Percentiles rank a stretch among this genome's conserved stretches.
phyloP scores from a whole-genome alignment of 495 filamentous ascomycete genomes.

The Aspergillus funiculosus region DNA sequence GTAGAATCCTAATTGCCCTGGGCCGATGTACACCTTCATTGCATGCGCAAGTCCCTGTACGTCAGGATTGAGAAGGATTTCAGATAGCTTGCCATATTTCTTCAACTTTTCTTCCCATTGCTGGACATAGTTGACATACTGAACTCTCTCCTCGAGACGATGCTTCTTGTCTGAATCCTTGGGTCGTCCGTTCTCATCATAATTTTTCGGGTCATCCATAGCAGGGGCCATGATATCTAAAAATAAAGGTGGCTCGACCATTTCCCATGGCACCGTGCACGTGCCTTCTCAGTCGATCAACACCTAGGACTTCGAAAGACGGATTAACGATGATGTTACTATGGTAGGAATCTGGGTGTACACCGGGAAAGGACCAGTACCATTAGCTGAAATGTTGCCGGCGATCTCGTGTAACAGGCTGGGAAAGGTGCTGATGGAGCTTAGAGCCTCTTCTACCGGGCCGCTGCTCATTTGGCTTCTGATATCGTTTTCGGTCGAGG shows the following conservation, averaged over 20 bases:
- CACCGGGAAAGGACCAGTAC: constrained; percentile 14
- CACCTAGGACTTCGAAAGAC: constrained; percentile 23
- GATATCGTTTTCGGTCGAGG: neutral
- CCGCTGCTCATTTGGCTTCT: neutral
- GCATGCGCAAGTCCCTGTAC: neutral
- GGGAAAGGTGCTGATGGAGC: neutral
- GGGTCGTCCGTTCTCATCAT: neutral
- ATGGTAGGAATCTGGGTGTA: constrained; percentile 28
- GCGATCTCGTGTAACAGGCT: neutral
- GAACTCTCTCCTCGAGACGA: neutral
- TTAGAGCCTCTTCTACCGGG: neutral
- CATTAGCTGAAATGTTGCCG: constrained; percentile 2
- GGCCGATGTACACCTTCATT: neutral
- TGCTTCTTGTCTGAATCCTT: neutral
- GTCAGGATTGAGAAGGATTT: neutral
- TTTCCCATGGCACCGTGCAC: constrained; percentile 24
- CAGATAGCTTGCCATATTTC: neutral
- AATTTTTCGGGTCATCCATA: neutral
- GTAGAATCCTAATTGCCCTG: neutral
- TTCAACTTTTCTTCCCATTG: neutral
- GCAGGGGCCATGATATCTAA: neutral
- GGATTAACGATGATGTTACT: constrained; percentile 34
- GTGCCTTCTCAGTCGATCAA: constrained; percentile 35
- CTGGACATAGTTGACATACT: neutral
- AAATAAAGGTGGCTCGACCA: constrained; percentile 4